Base-by-base conservation (phyloP, 129 eudicot species). In the Apium graveolens region DNA sequence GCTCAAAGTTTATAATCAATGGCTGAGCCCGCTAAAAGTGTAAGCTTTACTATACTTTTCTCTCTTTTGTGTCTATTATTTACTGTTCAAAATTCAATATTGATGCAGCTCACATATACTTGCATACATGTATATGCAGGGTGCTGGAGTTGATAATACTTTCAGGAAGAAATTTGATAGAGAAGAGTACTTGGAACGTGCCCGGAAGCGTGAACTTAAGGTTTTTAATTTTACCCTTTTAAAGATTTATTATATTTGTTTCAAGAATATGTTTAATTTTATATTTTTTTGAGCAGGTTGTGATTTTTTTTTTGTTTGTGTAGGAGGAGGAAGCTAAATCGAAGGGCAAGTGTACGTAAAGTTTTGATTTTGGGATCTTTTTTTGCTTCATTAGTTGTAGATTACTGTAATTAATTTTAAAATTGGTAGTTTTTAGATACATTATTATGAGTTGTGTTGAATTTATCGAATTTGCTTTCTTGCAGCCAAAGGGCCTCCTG, bases 101-200 rank as follows among this genome's bases (percentile, higher is more conserved):
- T 41, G 11, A 38, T 65, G 21, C 57, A 18, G 2, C n/a, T 65
- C 5, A n/a, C 27, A 10, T n/a, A 60, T 60, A 60, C 16, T 11
- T 65, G 6, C 43, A 70, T 26, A 2, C 71, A 71, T 77, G 39
- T 68, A 60, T 78, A 18, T 83, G 83, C 80, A 96, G 99, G 84
- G 83, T 70, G 95, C 84, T 86, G 99, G 99, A 76, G 89, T 96
- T 81, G 99, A 96, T 76, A 92, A 96, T 78, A 96, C 99, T 34
- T 96, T 90, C 81, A 79, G 99, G 80, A 87, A 83, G 83, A 96
- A 92, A 82, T 96, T 96, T 63, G 99, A 96, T 63, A 84, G 90
- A 34, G 97, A 96, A 83, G 99, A 92, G 80, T 92, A 92, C 79
- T 81, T 96, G 77, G 89, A 96, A 80, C 96, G 99, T 32, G 99